phyloP scores from a whole-genome alignment of 345 rosid genomes.

The Psidium guajava region DNA sequence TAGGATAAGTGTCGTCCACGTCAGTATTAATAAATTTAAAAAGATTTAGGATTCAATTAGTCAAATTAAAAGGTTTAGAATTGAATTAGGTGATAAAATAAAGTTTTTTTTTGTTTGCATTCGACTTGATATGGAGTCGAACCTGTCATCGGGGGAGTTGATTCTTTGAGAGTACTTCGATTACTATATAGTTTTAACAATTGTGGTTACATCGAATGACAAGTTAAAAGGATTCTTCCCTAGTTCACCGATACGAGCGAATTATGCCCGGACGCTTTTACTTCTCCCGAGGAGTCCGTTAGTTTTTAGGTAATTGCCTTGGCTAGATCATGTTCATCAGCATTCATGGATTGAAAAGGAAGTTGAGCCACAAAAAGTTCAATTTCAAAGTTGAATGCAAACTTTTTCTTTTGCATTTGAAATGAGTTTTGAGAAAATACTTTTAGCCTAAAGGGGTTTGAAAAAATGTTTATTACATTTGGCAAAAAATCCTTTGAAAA shows the following conservation, averaged over 20 bases:
- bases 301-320: neutral
- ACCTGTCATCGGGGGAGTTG: neutral
- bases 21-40: no score
- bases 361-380: neutral
- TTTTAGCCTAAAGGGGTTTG: no score
- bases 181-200: neutral
- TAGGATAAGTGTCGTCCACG: no score
- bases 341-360: accelerated
- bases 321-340: neutral
- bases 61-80: no score
- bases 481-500: no score
- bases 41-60: no score
- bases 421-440: no score
- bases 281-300: neutral
- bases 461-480: no score
- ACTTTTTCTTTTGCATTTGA: no score
- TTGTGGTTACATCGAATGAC: neutral
- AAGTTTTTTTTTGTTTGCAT: no score
- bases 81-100: no score
- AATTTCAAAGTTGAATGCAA: neutral
- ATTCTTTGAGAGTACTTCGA: neutral
- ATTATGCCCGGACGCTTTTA: neutral
- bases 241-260: neutral
- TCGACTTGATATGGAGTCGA: neutral
- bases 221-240: neutral